Base-by-base conservation (phyloP, 2,329 filamentous ascomycete genomes). In the Fusarium lateritium region DNA sequence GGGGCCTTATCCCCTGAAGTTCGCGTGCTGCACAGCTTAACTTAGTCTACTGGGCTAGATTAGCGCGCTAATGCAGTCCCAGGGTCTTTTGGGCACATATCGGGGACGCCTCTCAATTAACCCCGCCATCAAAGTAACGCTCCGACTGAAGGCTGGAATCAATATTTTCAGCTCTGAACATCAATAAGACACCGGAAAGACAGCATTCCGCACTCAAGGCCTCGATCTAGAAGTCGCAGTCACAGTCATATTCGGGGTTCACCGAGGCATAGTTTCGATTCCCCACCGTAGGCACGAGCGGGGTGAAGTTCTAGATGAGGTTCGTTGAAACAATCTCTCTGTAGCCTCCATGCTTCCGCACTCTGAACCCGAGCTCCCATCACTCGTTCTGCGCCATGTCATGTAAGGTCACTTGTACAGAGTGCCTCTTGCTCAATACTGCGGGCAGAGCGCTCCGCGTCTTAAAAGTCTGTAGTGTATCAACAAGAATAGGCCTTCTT, bases 141-240 rank as follows among this genome's bases (percentile, higher is more conserved):
- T 26, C 21, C 17, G 4, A 11, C 11, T 26, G 11, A 4, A 5
- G 14, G 19, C 46, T 39, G 33, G 46, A 19, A 26, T 39, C 33
- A 19, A 39, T 39, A 26, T 15, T 50, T 39, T 8, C 46, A 39
- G 46, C 46, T 38, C 21, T 26, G 31, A 15, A 3, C 0, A 22
- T 2, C 7, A 7, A 1, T 0, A 0, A 38, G 33, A 15, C 1
- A 19, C 6, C 17, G 6, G 21, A 26, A 26, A 26, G 46, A 11
- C 0, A 11, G 2, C 1, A 19, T 50, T 26, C 46, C 46, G 17
- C 46, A 0, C 33, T 6, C 3, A 5, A 15, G 17, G 0, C 13
- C 46, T 6, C 0, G 2, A 15, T 39, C 15, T 14, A 26, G 46
- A 26, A 26, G n/a, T 4, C 19, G 13, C 3, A 21, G 6, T 33